phyloP scores from a whole-genome alignment of 2,329 filamentous ascomycete species.

The Aspergillus neoniger region DNA sequence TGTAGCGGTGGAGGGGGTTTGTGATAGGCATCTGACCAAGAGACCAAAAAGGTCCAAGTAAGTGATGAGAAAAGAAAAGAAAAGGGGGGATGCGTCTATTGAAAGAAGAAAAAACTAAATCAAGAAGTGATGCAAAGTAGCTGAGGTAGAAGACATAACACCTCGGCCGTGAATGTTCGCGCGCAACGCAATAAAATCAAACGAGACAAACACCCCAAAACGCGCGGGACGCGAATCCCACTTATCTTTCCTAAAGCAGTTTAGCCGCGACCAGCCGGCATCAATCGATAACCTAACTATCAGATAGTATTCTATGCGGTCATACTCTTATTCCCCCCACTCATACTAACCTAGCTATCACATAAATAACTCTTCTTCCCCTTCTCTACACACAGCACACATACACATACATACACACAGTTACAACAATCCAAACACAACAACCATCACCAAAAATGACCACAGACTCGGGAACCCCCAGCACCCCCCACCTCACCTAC shows the following conservation, averaged over 20 bases:
- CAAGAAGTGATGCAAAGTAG: neutral
- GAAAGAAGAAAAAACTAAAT: neutral
- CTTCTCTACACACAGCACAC: neutral
- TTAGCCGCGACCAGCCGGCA: constrained; percentile 10
- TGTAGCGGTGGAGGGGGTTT: no score
- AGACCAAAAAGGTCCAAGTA: no score
- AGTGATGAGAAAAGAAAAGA: no score
- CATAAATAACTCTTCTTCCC: neutral
- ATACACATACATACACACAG: no score
- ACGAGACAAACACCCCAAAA: neutral
- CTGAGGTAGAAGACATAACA: neutral
- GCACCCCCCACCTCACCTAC: constrained; percentile 46
- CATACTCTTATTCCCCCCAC: neutral
- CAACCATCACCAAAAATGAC: neutral
- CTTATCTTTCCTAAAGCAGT: constrained; percentile 30
- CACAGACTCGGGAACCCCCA: constrained; percentile 10
- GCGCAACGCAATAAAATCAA: neutral
- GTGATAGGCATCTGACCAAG: no score
- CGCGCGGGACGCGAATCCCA: constrained; percentile 20
- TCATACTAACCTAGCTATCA: no score
- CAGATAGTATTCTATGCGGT: neutral
- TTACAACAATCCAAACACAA: neutral
- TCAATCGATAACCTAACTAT: no score
- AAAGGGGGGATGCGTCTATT: no score
- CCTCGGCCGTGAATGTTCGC: neutral